Base-by-base conservation (phyloP, 78 protist genomes). In the Speleostelium caveatum region DNA sequence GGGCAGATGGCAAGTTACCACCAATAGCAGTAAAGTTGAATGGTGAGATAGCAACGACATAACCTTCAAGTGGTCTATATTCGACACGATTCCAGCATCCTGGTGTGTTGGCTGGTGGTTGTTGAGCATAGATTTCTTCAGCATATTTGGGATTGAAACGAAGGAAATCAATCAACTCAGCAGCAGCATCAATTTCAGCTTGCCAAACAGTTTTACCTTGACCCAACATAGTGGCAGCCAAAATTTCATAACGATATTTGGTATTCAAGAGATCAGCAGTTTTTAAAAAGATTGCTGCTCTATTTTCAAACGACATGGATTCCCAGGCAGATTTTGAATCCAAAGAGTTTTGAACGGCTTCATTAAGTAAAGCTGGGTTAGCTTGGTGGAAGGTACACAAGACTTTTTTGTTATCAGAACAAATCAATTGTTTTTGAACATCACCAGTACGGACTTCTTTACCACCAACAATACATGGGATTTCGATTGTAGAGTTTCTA, bases 1-100 rank as follows among this genome's bases (percentile, higher is more conserved):
- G 98, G 0, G 99, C 45, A 6, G 96, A 55, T 69, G 91, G 75
- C 21, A 98, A 80, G 73, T 98, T 98, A 36, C 66, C 90, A 38
- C 98, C 99, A 62, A 98, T 98, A 35, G 99, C 98, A 1, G 97
- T 95, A 79, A 98, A 98, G 95, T 98, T 98, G 93, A 97, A 98
- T 51, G 99, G 99, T 16, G 98, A 68, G 49, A 98, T 76, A 38
- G 98, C 98, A 22, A 69, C 83, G 30, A 95, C 96, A 86, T 96
- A 98, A 51, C 99, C 99, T 51, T 98, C 99, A 6, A 97, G 94
- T 33, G 98, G 97, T 6, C 98, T 75, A 72, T 94, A 95, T 22
- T 94, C 97, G 16, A 86, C 58, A 41, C 96, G 86, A 67, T 97
- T 97, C 99, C 99, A 97, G 38, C 80, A 58, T 24, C 89, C 91